Evolutionary conservation across 1,139 yeast genomes (phyloP).

Genomic region (Yamadazyma spencermartinsiae): DNA sequence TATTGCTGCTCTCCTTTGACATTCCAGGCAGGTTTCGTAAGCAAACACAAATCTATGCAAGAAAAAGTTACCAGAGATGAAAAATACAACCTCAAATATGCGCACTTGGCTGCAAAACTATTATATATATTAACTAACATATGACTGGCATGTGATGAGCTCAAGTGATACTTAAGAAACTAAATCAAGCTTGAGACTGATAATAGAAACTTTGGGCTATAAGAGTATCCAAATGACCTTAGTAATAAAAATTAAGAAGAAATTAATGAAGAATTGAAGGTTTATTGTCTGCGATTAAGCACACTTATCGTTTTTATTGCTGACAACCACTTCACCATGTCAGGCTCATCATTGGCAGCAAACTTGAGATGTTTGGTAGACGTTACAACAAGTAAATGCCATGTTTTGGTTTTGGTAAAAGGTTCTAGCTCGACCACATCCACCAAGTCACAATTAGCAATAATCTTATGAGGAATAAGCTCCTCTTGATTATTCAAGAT

Average conservation of each 20-base stretch:
- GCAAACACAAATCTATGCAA: too few species aligned
- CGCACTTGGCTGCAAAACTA: too few species aligned
- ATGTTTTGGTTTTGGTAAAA: constrained; percentile 39
- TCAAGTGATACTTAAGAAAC: too few species aligned
- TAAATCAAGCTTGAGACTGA: too few species aligned
- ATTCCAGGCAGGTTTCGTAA: too few species aligned
- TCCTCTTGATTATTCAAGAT: not conserved
- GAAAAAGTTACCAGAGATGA: too few species aligned
- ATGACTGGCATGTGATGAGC: too few species aligned
- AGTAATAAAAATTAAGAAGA: not conserved
- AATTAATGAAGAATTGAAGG: not conserved
- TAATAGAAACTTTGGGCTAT: too few species aligned
- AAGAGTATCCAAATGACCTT: too few species aligned
- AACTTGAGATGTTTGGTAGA: constrained; percentile 46
- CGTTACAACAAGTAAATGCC: constrained; percentile 52
- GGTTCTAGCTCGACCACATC: constrained; percentile 59
- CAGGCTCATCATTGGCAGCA: constrained; percentile 47
- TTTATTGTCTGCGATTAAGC: constrained; percentile 1
- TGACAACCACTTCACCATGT: constrained; percentile 51
- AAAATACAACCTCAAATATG: too few species aligned
- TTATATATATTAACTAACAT: too few species aligned
- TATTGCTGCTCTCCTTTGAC: too few species aligned
- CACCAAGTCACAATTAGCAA: constrained; percentile 38
- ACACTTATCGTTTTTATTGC: constrained; percentile 32
- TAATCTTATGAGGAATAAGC: constrained; percentile 7